These are phyloP conservation scores for Erigeron philadelphicus DNA, from an alignment of 140 eudicot genomes.

Conservation along the genomic window DNA sequence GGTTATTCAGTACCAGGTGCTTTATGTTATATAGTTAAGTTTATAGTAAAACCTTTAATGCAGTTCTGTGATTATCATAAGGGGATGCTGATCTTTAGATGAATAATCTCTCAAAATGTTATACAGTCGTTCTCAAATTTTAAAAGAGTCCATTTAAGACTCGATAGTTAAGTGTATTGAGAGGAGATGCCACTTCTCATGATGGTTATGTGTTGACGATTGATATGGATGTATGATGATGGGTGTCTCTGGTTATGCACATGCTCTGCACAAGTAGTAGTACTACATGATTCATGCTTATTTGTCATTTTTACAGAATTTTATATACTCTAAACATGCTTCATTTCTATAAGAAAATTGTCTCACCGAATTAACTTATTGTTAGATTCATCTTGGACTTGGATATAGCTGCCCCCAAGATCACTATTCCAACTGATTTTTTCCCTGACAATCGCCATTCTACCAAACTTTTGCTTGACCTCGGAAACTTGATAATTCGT, in stretches of 20 bases:
- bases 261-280: conserved; percentile 3
- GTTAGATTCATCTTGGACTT: conserved; percentile 83
- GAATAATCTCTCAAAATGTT: too few species aligned
- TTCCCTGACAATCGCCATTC: conserved; percentile 72
- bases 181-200: conserved; percentile 3
- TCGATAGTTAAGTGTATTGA: not conserved
- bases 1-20: not conserved
- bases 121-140: not conserved
- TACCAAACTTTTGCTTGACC: conserved; percentile 88
- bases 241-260: conserved; percentile 5
- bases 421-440: conserved; percentile 84
- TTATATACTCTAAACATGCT: conserved; percentile 10
- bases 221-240: conserved; percentile 17
- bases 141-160: not conserved
- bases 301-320: conserved; percentile 13
- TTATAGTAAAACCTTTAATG: not conserved
- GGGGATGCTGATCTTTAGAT: not conserved
- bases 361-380: conserved; percentile 26
- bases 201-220: conserved; percentile 6
- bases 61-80: conserved; percentile 1
- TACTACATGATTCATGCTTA: conserved; percentile 14
- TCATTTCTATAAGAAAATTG: conserved; percentile 11
- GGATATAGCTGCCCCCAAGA: conserved; percentile 98
- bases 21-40: not conserved
- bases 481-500: conserved; percentile 85